A percentile compares a stretch with the other conserved stretches of the same genome.
phyloP scores from a whole-genome alignment of 352 stramenopile genomes.

The Pythium phragmitis region DNA sequence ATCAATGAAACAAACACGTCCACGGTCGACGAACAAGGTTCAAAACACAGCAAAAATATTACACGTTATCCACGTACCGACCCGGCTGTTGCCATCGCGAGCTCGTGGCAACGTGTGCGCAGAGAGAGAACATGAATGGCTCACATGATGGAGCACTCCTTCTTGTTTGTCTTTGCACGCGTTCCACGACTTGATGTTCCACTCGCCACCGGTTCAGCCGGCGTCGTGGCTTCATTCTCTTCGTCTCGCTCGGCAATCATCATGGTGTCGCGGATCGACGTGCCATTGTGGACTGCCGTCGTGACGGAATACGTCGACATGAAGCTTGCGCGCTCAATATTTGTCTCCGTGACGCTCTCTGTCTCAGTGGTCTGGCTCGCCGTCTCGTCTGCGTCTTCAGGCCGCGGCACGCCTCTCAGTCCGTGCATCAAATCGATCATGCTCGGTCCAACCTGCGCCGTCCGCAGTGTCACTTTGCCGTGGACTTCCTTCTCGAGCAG shows the following conservation, averaged over 20 bases:
- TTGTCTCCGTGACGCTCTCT: conserved; percentile 32
- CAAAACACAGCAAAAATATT: conserved; percentile 1
- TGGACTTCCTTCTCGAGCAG: conserved; percentile 56
- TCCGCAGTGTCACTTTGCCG: conserved; percentile 58
- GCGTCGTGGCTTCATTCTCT: conserved; percentile 23
- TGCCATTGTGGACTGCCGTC: conserved; percentile 46
- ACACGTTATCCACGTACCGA: conserved; percentile 13
- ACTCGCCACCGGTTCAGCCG: conserved; percentile 15
- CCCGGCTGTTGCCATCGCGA: background rate
- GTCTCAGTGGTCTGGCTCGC: conserved; percentile 48
- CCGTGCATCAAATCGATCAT: conserved; percentile 79
- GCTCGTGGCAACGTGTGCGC: background rate
- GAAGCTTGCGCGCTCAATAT: conserved; percentile 53
- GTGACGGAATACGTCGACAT: conserved; percentile 62
- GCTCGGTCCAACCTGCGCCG: conserved; percentile 58
- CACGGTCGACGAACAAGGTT: background rate
- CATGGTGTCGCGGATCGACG: conserved; percentile 61
- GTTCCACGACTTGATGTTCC: conserved; percentile 1
- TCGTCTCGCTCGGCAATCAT: conserved; percentile 70
- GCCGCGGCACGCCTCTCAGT: conserved; percentile 41
- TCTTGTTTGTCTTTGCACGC: conserved; percentile 26
- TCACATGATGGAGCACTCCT: conserved; percentile 41
- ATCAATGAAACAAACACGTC: background rate
- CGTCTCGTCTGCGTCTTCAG: conserved; percentile 41
- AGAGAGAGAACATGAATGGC: background rate